These are phyloP conservation scores for Vigna radiata DNA, from an alignment of 306 rosid species.

Conservation along the genomic window DNA sequence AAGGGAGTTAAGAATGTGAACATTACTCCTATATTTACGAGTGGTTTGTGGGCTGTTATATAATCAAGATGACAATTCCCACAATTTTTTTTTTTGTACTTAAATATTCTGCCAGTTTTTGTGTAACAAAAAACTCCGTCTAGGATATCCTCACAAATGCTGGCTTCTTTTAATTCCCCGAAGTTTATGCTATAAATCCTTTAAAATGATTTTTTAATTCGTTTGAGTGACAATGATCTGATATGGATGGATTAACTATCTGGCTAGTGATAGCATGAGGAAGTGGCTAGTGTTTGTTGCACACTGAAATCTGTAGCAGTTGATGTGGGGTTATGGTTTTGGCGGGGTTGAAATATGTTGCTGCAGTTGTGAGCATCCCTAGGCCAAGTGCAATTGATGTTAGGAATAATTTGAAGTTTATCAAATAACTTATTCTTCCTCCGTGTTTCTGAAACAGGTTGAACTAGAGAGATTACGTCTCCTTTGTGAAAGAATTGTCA, in stretches of 20 bases:
- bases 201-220: background rate
- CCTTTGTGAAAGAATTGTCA: slow-evolving; percentile 94
- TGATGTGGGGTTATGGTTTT: background rate
- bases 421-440: slow-evolving; percentile 32
- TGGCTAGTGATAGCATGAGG: slow-evolving; percentile 8
- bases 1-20: slow-evolving; percentile 7
- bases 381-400: background rate
- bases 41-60: no score
- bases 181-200: background rate
- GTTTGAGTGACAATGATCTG: slow-evolving; percentile 4
- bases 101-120: background rate
- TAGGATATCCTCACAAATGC: background rate
- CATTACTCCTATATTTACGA: no score
- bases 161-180: no score
- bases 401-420: background rate
- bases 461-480: slow-evolving; percentile 95
- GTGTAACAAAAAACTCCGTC: background rate
- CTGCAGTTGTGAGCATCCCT: no score
- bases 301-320: slow-evolving; percentile 1
- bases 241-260: slow-evolving; percentile 16
- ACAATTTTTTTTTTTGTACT: no score
- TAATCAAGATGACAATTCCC: background rate
- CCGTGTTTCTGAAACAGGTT: slow-evolving; percentile 67
- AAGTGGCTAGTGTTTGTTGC: background rate
- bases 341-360: background rate